Evolutionary conservation across 116 monocot genomes (phyloP).

Genomic region (Dioscorea cayenensis): DNA sequence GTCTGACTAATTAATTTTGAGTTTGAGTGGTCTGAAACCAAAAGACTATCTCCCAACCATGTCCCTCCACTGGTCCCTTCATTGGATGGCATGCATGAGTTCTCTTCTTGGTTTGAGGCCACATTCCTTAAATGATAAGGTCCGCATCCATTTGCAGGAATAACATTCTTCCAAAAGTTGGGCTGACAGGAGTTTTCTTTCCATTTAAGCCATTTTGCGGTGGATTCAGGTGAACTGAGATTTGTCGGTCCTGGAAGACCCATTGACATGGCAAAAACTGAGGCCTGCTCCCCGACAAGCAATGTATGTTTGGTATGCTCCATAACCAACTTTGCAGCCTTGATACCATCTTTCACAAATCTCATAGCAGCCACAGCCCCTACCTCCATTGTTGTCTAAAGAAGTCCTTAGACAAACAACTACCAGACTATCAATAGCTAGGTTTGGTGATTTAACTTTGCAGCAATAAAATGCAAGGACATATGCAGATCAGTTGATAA

Average conservation of each 20-base stretch:
- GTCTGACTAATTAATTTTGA: constrained; percentile 15
- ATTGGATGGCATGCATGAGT: background rate
- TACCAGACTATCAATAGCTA: constrained; percentile 8
- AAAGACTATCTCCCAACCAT: background rate
- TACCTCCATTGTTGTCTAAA: constrained; percentile 86
- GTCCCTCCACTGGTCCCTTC: background rate
- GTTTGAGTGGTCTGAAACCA: constrained; percentile 10
- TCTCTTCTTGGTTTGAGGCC: constrained; percentile 5
- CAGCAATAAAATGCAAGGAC: constrained; percentile 1
- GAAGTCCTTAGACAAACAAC: constrained; percentile 43
- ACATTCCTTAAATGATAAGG: constrained; percentile 45
- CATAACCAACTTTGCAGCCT: constrained; percentile 87
- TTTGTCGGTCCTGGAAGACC: constrained; percentile 84
- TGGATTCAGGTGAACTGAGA: constrained; percentile 74
- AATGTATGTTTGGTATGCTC: constrained; percentile 77
- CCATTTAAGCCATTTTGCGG: constrained; percentile 76
- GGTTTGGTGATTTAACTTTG: background rate
- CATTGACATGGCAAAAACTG: constrained; percentile 87
- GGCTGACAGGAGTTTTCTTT: constrained; percentile 64
- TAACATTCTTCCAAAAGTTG: constrained; percentile 83
- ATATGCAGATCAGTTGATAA: background rate
- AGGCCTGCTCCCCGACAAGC: constrained; percentile 86
- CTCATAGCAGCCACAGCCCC: constrained; percentile 94
- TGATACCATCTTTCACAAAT: constrained; percentile 90
- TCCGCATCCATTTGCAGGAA: constrained; percentile 56